Evolutionary conservation across 2,329 filamentous ascomycete genomes (phyloP), one percentile per base, ranked within the genome.

Genomic region (Dryadomyces quercivorus): DNA sequence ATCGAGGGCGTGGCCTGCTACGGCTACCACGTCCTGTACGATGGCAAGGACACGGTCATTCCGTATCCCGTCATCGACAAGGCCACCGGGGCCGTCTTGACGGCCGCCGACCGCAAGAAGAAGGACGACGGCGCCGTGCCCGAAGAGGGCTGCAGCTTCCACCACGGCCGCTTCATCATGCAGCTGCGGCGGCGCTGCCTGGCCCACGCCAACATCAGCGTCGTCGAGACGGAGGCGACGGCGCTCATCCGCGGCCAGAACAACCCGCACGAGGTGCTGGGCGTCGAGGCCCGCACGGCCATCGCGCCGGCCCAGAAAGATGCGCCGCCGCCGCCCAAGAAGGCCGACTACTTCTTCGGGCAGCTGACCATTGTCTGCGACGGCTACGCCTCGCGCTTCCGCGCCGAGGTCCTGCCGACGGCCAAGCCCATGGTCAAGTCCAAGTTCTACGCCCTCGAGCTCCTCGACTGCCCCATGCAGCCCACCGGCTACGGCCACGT

Each of bases 401-500:
- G 93, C 61, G 92, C 92, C 68, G 76, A 86, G 59, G 18, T 20
- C 15, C 82, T 88, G 65, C 80, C 91, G 56, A 72, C 74, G 31
- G 76, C 80, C 56, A 71, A 76, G 1, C 88, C 92, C 7, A 67
- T 85, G 50, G 81, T 88, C 49, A 84, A 84, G 63, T 91, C 85
- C 63, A 93, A 89, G 70, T 98, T 98, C 73, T 97, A 88, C 73
- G 93, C 85, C 12, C 79, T 98, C 38, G 92, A 98, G 68, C 78
- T 98, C 59, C 87, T 93, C 64, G 91, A 97, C 67, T 88, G 87
- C 55, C 77, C 84, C 22, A 79, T 97, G 10, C 88, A 90, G 2
- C 75, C 79, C 52, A 80, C 83, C 1, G 74, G 82, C 58, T 88
- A 88, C 66, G 93, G 92, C 20, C 90, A 95, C 69, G 92, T 98